phyloP scores from a whole-genome alignment of 148 eudicot genomes.

The Amaranthus hypochondriacus region DNA sequence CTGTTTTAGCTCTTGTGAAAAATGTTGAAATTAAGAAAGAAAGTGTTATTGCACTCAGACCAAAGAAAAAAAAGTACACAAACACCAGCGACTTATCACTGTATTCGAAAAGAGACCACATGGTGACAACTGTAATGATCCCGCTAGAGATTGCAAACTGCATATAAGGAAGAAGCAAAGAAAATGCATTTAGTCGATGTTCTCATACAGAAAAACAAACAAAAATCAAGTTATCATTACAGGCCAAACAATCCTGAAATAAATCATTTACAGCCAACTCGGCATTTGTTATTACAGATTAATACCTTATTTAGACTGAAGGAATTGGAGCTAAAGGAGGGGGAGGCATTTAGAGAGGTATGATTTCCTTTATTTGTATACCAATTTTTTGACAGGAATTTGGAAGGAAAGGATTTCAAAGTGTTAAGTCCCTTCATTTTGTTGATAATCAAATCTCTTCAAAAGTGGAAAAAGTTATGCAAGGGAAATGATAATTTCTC shows the following conservation, averaged over 20 bases:
- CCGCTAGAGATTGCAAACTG: slow-evolving; percentile 96
- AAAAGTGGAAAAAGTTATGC: not conserved
- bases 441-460: too few species aligned
- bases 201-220: not conserved
- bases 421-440: not conserved
- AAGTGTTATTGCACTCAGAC: slow-evolving; percentile 90
- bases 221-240: not conserved
- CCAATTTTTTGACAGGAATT: too few species aligned
- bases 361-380: too few species aligned
- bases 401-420: not conserved
- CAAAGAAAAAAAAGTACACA: slow-evolving; percentile 86
- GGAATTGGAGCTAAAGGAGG: not conserved
- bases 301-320: too few species aligned
- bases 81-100: slow-evolving; percentile 96
- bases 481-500: too few species aligned
- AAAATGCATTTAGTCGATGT: slow-evolving; percentile 8
- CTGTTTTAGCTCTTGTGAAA: slow-evolving; percentile 95
- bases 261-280: not conserved
- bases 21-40: slow-evolving; percentile 89
- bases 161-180: slow-evolving; percentile 23
- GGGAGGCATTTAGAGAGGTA: not conserved
- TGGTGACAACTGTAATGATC: slow-evolving; percentile 76
- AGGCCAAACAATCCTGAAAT: not conserved
- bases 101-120: slow-evolving; percentile 82
- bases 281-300: not conserved